Base-by-base conservation (phyloP, 345 rosid genomes). In the Noccaea caerulescens region DNA sequence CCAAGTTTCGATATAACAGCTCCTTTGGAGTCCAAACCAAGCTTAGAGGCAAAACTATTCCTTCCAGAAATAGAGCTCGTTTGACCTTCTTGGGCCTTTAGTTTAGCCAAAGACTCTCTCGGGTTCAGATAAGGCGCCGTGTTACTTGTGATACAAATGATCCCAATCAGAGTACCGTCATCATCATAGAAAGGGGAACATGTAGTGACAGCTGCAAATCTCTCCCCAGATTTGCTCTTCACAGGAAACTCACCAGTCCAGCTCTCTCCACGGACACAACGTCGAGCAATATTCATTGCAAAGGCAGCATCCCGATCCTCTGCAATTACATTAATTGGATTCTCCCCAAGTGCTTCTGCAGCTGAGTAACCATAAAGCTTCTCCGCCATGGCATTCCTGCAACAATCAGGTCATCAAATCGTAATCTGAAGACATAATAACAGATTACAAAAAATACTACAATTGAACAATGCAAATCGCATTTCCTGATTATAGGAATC, bases 241-340 rank as follows among this genome's bases (percentile, higher is more conserved):
- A 87, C 83, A 0, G 97, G 96, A 80, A 91, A 85, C 80, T 86
- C 87, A n/a, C 99, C 99, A 0, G 90, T 84, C 97, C 97, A 94
- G 58, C 80, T 83, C 84, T 89, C 95, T 51, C 99, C 99, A 78
- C 38, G 58, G 4, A 42, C 75, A 20, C 87, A 84, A 10, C 88
- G 84, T 6, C 73, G 68, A 53, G 87, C 75, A 25, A 94, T 85
- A 53, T 68, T 71, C 49, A 80, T 77, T 0, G 86, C 99, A 34
- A 87, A 58, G 0, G 51, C 65, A 75, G 58, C 75, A 80, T 94
- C 93, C 58, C 66, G 79, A 52, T 85, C 78, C 79, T 88, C 97
- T n/a, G 80, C 66, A 58, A 94, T 80, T 65, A 94, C 80, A 75
- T 85, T 86, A 75, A 91, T 54, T 12, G 80, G 91, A 68, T 86